Evolutionary conservation across 805 yeast species (phyloP), one percentile per base, ranked within the genome.

Genomic region (Wickerhamomyces mucosus): DNA sequence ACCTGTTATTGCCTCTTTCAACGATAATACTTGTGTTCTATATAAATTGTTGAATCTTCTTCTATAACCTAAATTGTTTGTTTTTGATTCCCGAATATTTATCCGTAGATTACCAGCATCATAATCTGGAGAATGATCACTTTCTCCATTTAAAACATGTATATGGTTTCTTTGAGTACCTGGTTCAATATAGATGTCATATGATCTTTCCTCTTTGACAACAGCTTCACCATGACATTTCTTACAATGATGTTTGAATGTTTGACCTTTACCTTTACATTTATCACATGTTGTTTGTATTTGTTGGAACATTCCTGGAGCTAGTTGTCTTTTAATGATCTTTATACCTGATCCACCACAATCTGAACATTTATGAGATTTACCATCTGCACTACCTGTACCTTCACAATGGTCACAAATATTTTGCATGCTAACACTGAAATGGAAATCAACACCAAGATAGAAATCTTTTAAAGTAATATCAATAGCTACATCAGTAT

Each of bases 251-350:
- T 78, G 62, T 28, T 68, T 61, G 25, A 84, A 78, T 7, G 65
- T 57, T 34, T 72, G 61, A 10, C 98, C 98, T 27, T 65, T 59
- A 21, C 97, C 97, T 9, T 61, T 58, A 65, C 98, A 92, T 31
- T 61, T 58, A 33, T 80, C 85, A 67, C 98, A 92, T 4, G 67
- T 65, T 27, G 75, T 69, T 52, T 83, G 89, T 44, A 88, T 67
- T 39, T 78, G 81, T 56, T 92, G 97, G 39, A 83, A 61, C 85
- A 92, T 83, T 7, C 88, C 88, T 5, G 94, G 94, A 0, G 84
- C 96, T 42, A 89, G 57, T 52, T 88, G 94, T 37, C 79, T 65
- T 30, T 73, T 67, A 34, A 78, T 69, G 7, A 76, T 51, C 23
- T 71, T 56, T 15, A 78, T 63, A 18, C 98, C 98, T 17, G 59